Evolutionary conservation across 169 alveolate species (phyloP).

Genomic region (Eimeria acervulina): DNA sequence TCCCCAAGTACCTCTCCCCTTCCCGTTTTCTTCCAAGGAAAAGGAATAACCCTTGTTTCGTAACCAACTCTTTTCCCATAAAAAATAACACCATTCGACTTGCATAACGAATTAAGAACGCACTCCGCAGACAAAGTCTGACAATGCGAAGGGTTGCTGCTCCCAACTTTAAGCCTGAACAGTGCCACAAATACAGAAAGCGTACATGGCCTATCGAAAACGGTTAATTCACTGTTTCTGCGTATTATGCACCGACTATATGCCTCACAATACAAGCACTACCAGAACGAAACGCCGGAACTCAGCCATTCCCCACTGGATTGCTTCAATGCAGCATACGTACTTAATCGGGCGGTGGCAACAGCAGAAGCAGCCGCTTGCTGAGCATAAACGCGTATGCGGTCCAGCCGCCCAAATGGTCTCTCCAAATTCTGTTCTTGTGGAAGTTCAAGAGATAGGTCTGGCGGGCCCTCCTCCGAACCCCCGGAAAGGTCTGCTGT

Average conservation of each 20-base stretch:
- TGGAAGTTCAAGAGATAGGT: neutral
- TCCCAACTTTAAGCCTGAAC: slow-evolving; percentile 46
- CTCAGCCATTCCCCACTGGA: neutral
- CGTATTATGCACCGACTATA: neutral
- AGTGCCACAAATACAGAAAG: neutral
- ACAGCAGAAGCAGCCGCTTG: slow-evolving; percentile 38
- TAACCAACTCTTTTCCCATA: slow-evolving; percentile 20
- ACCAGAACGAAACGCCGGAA: neutral
- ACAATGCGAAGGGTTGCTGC: neutral
- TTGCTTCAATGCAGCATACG: neutral
- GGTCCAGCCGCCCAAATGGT: neutral
- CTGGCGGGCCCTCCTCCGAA: neutral
- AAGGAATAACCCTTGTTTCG: neutral
- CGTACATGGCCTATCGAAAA: neutral
- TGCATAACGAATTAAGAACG: neutral
- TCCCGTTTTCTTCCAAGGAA: neutral
- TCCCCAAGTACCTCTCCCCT: slow-evolving; percentile 6
- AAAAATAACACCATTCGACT: neutral
- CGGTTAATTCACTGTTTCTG: neutral
- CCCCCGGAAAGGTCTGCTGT: neutral
- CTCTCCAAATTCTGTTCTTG: neutral
- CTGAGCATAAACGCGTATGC: slow-evolving; percentile 20
- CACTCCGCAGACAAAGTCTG: neutral
- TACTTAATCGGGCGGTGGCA: slow-evolving; percentile 36
- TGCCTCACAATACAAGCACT: neutral